phyloP scores from a whole-genome alignment of 805 yeast species.

The Sungouiella blattae region DNA sequence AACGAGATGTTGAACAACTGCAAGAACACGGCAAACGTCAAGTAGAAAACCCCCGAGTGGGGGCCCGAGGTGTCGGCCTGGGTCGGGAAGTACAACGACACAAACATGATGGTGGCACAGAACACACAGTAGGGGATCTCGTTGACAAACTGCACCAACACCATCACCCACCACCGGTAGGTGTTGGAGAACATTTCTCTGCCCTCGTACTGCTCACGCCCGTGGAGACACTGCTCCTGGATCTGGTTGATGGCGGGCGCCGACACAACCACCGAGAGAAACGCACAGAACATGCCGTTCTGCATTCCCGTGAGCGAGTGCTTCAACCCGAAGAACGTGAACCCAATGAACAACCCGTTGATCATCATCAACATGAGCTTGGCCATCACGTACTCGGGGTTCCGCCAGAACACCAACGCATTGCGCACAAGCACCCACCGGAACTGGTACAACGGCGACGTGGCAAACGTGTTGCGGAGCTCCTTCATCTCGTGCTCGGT shows the following conservation, averaged over 20 bases:
- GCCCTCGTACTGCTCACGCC: slow-evolving; percentile 64
- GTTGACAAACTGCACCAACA: slow-evolving; percentile 49
- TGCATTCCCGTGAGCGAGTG: slow-evolving; percentile 26
- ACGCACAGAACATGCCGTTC: slow-evolving; percentile 43
- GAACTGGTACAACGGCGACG: slow-evolving; percentile 7
- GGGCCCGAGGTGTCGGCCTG: slow-evolving; percentile 12
- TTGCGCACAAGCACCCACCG: slow-evolving; percentile 8
- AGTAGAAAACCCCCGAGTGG: slow-evolving; percentile 40
- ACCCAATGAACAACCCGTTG: slow-evolving; percentile 35
- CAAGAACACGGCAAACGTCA: slow-evolving; percentile 46
- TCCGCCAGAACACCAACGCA: slow-evolving; percentile 14
- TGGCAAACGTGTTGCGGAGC: slow-evolving; percentile 10
- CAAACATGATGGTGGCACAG: slow-evolving; percentile 29
- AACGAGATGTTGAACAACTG: slow-evolving; percentile 39
- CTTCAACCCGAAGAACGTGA: slow-evolving; percentile 29
- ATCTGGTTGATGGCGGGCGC: slow-evolving; percentile 63
- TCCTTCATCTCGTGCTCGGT: slow-evolving; percentile 5
- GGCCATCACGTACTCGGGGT: slow-evolving; percentile 15
- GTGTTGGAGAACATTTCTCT: slow-evolving; percentile 71
- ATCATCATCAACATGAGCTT: slow-evolving; percentile 30
- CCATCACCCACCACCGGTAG: slow-evolving; percentile 64
- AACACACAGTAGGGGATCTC: slow-evolving; percentile 57
- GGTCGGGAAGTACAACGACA: slow-evolving; percentile 39
- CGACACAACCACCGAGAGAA: slow-evolving; percentile 54
- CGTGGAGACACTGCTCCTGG: slow-evolving; percentile 53